Evolutionary conservation across 2,329 filamentous ascomycete genomes (phyloP).

Genomic region (Arthrinium phaeospermum): DNA sequence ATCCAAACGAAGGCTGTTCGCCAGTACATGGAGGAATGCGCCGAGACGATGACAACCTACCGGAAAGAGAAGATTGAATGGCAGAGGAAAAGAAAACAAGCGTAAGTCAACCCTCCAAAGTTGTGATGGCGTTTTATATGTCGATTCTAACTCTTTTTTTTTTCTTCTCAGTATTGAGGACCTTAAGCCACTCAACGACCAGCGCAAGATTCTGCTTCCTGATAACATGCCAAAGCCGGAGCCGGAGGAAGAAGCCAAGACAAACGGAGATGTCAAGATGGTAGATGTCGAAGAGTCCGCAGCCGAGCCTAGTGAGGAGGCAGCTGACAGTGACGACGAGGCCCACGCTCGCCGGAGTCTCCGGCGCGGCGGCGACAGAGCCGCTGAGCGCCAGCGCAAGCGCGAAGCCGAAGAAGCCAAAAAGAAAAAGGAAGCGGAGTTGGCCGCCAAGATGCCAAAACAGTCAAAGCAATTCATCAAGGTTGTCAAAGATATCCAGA

Average conservation of each 20-base stretch:
- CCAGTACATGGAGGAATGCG: constrained; percentile 89
- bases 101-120: constrained; percentile 52
- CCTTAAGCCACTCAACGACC: constrained; percentile 71
- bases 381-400: constrained; percentile 76
- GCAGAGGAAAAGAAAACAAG: constrained; percentile 76
- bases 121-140: constrained; percentile 36
- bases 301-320: constrained; percentile 64
- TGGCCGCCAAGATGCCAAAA: constrained; percentile 70
- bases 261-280: constrained; percentile 66
- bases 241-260: constrained; percentile 49
- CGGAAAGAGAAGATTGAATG: constrained; percentile 95
- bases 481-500: constrained; percentile 85
- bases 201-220: constrained; percentile 74
- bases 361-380: constrained; percentile 70
- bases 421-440: constrained; percentile 69
- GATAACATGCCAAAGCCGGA: constrained; percentile 68
- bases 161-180: constrained; percentile 65
- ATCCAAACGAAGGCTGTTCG: constrained; percentile 86
- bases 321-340: constrained; percentile 75
- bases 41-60: constrained; percentile 91
- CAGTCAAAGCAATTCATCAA: constrained; percentile 90
- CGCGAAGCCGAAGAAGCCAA: constrained; percentile 75
- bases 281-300: constrained; percentile 68
- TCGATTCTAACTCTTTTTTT: constrained; percentile 3
- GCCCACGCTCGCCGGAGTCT: constrained; percentile 55